Evolutionary conservation across 2,329 filamentous ascomycete genomes (phyloP).

Genomic region (Calonectria ilicicola): DNA sequence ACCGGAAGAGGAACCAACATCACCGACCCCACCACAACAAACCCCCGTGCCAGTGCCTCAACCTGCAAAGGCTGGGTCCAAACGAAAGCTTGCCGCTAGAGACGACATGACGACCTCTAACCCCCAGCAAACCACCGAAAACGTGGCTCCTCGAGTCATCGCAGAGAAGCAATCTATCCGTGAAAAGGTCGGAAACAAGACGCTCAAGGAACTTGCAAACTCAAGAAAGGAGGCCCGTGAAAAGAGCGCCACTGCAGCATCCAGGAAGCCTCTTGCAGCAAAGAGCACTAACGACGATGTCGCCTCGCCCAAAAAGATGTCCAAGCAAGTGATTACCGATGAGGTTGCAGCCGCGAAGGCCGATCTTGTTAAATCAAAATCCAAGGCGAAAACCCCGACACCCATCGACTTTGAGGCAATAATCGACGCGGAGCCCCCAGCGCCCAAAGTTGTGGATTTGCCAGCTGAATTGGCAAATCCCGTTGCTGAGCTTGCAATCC

Average conservation of each 20-base stretch:
- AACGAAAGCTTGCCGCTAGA: conserved; percentile 68
- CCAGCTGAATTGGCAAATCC: conserved; percentile 39
- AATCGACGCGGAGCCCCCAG: conserved; percentile 28
- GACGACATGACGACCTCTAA: conserved; percentile 62
- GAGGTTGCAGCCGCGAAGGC: conserved; percentile 55
- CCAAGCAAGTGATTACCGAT: conserved; percentile 49
- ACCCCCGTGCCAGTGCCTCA: conserved; percentile 24
- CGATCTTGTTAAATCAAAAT: conserved; percentile 46
- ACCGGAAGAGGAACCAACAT: not conserved
- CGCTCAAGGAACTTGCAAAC: conserved; percentile 59
- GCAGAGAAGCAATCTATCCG: conserved; percentile 45
- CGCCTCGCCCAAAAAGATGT: conserved; percentile 67
- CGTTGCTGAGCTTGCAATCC: conserved; percentile 54
- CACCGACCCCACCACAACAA: conserved; percentile 18
- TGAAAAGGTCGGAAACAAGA: conserved; percentile 54
- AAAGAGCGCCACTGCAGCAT: conserved; percentile 41
- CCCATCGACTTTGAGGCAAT: conserved; percentile 35
- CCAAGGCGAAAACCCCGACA: conserved; percentile 43
- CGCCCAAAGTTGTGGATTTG: conserved; percentile 29
- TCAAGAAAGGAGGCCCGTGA: conserved; percentile 56
- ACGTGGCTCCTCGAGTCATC: conserved; percentile 34
- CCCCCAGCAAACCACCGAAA: conserved; percentile 44
- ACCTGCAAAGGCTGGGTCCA: conserved; percentile 61
- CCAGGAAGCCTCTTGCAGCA: conserved; percentile 62
- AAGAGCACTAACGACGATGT: conserved; percentile 73